phyloP scores from a whole-genome alignment of 768 basidiomycete genomes.

The Cyclocybe aegerita region DNA sequence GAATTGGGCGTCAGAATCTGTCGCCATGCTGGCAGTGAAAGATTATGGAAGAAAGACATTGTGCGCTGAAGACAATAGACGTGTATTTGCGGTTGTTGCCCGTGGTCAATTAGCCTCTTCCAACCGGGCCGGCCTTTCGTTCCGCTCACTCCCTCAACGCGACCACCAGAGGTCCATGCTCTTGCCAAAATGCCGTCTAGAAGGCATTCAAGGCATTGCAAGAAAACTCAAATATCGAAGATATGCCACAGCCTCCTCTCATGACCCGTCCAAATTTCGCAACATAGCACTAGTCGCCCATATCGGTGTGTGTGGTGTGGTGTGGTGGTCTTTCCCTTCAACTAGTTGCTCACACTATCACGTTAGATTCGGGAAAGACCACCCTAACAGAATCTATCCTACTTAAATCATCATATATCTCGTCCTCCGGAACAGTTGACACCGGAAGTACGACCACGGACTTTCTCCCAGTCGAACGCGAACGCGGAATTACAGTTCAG shows the following conservation, averaged over 20 bases:
- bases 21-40: constrained; percentile 27
- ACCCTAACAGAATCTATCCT: constrained; percentile 88
- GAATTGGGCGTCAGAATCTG: constrained; percentile 20
- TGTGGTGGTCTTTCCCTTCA: not conserved
- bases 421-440: constrained; percentile 79
- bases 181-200: constrained; percentile 19
- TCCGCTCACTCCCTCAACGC: no score
- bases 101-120: not conserved
- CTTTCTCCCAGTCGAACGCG: constrained; percentile 85
- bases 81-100: constrained; percentile 24
- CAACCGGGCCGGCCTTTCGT: not conserved
- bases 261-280: constrained; percentile 50
- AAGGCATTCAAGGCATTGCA: constrained; percentile 8
- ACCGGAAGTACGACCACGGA: constrained; percentile 90
- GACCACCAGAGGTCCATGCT: constrained; percentile 15
- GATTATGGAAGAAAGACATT: constrained; percentile 14
- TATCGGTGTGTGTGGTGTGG: constrained; percentile 80
- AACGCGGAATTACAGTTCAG: constrained; percentile 90
- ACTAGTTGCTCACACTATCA: not conserved
- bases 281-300: constrained; percentile 91
- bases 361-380: constrained; percentile 83
- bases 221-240: constrained; percentile 13
- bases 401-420: constrained; percentile 70
- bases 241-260: constrained; percentile 25
- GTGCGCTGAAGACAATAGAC: constrained; percentile 21